Conservation (phyloP, 2,329 filamentous ascomycete genomes). For the Aspergillus luchuensis region DNA sequence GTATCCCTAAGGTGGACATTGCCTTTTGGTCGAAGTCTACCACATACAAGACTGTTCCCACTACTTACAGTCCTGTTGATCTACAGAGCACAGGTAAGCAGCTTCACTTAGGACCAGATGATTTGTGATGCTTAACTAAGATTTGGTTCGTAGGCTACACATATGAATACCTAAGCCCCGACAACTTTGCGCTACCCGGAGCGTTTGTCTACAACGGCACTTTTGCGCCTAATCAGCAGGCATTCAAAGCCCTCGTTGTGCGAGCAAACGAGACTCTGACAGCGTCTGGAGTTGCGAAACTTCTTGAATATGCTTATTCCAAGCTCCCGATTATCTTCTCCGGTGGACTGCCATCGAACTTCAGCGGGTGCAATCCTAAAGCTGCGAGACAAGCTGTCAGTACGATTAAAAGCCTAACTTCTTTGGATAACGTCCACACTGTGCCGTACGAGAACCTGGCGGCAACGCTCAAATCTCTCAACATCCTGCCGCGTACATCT, state of each 20-base stretch:
- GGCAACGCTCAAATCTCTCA: slow-evolving; percentile 30
- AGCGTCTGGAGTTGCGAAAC: slow-evolving; percentile 31
- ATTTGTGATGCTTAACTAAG: too few species aligned
- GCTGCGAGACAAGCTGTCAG: neutral
- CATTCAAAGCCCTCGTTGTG: slow-evolving; percentile 49
- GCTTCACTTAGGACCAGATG: too few species aligned
- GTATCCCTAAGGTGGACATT: slow-evolving; percentile 1
- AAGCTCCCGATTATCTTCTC: slow-evolving; percentile 49
- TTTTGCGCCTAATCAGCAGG: slow-evolving; percentile 44
- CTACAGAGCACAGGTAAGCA: neutral
- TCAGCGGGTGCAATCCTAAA: neutral
- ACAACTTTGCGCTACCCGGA: slow-evolving; percentile 46
- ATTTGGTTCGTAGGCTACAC: slow-evolving; percentile 34
- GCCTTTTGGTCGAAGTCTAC: slow-evolving; percentile 4
- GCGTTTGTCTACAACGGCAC: slow-evolving; percentile 40
- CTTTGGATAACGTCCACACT: slow-evolving; percentile 39
- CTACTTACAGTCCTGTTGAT: neutral
- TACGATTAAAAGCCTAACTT: slow-evolving; percentile 25
- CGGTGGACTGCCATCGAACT: slow-evolving; percentile 38
- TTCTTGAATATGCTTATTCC: slow-evolving; percentile 38
- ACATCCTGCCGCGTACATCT: slow-evolving; percentile 35
- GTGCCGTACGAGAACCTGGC: slow-evolving; percentile 34
- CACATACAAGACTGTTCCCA: neutral
- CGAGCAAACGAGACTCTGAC: slow-evolving; percentile 42
- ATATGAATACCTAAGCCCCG: slow-evolving; percentile 50